These are phyloP conservation scores for Daldinia decipiens DNA, from an alignment of 495 filamentous ascomycete species.

Conservation along the genomic window DNA sequence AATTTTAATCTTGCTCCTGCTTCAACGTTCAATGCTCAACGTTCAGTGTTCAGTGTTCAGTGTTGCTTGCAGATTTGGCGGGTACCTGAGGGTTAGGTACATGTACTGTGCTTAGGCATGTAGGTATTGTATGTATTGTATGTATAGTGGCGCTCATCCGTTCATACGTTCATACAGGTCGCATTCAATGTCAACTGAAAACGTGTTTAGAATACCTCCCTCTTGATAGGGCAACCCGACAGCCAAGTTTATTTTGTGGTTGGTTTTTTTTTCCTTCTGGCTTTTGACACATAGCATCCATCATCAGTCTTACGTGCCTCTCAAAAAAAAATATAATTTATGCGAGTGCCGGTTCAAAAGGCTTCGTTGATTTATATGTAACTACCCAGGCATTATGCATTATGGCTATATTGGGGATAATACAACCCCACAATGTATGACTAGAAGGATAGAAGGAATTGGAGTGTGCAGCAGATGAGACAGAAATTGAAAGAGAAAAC, in stretches of 20 bases:
- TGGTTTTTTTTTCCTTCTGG: background rate
- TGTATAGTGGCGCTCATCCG: constrained; percentile 1
- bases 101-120: background rate
- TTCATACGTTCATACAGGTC: constrained; percentile 11
- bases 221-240: constrained; percentile 40
- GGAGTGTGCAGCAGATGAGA: constrained; percentile 34
- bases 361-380: constrained; percentile 7
- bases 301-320: background rate
- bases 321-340: background rate
- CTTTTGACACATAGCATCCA: background rate
- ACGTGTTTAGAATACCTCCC: constrained; percentile 39
- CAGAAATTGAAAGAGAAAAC: constrained; percentile 2
- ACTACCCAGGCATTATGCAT: background rate
- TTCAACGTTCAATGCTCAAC: background rate
- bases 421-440: constrained; percentile 6
- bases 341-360: background rate
- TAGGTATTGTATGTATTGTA: background rate
- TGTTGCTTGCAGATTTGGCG: background rate
- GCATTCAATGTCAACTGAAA: constrained; percentile 45
- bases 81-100: background rate
- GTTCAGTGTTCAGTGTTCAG: background rate
- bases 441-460: constrained; percentile 40
- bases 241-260: constrained; percentile 14
- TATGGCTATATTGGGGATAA: constrained; percentile 9
- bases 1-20: background rate